phyloP scores from a whole-genome alignment of 768 basidiomycete genomes.

The Hirschioporus abietinus region DNA sequence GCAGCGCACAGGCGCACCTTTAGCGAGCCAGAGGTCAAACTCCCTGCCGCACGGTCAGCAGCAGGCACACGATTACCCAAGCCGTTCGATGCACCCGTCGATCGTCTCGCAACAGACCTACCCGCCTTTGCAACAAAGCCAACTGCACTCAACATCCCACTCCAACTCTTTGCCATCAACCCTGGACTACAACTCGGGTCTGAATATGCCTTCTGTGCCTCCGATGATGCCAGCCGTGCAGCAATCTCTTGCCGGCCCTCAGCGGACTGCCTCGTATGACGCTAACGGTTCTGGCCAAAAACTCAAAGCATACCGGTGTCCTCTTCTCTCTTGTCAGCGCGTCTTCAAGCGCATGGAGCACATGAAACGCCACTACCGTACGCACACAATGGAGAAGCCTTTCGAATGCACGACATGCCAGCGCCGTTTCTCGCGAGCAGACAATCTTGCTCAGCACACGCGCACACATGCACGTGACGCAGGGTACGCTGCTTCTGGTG shows the following conservation, averaged over 20 bases:
- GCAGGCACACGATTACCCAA: neutral
- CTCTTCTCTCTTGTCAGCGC: slow-evolving; percentile 76
- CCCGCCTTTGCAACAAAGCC: neutral
- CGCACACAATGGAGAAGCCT: slow-evolving; percentile 86
- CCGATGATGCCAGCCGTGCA: slow-evolving; percentile 3
- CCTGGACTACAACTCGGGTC: slow-evolving; percentile 3
- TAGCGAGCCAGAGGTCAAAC: neutral
- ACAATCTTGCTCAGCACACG: slow-evolving; percentile 84
- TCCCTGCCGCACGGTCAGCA: neutral
- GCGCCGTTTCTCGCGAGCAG: slow-evolving; percentile 83
- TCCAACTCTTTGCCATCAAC: neutral
- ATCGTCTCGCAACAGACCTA: neutral
- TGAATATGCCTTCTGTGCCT: slow-evolving; percentile 1
- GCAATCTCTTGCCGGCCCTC: neutral
- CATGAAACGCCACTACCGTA: slow-evolving; percentile 79
- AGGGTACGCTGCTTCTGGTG: slow-evolving; percentile 23
- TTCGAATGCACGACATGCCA: slow-evolving; percentile 69
- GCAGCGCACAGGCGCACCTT: neutral
- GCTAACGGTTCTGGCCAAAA: slow-evolving; percentile 10
- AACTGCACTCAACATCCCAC: neutral
- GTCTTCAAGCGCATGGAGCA: slow-evolving; percentile 93
- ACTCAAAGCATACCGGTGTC: slow-evolving; percentile 69
- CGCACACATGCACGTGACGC: slow-evolving; percentile 64
- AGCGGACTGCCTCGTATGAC: neutral
- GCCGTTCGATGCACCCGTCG: neutral